A percentile compares a stretch with the other conserved stretches of the same genome.
These are phyloP conservation scores for Rhodotorula babjevae DNA, from an alignment of 768 basidiomycete genomes.

Conservation along the genomic window DNA sequence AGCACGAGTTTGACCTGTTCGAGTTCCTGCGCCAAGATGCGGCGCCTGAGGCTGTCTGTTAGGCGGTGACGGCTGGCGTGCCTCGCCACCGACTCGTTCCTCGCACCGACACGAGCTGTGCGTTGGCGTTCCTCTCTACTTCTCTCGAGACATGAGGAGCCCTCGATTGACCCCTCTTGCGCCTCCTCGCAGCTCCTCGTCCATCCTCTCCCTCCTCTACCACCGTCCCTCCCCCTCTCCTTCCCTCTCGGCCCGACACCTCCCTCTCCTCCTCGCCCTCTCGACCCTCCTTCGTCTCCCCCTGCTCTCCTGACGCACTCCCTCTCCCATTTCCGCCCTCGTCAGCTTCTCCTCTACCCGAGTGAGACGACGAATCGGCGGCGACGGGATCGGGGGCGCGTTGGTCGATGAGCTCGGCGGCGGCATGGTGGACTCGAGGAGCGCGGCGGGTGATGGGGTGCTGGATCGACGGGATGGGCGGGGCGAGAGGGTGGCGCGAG, in stretches of 20 bases:
- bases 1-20: slow-evolving; percentile 24
- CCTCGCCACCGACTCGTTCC: too few relatives aligned
- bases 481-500: too few relatives aligned
- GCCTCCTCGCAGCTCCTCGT: neutral
- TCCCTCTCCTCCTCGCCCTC: neutral
- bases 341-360: neutral
- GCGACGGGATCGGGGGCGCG: neutral
- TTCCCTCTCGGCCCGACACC: too few relatives aligned
- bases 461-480: neutral
- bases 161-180: neutral
- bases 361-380: neutral
- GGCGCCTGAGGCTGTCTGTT: slow-evolving; percentile 21
- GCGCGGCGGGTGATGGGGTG: neutral
- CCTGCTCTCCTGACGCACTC: neutral
- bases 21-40: slow-evolving; percentile 24
- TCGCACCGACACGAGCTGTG: neutral
- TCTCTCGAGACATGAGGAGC: neutral
- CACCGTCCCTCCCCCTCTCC: neutral
- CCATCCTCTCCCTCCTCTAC: too few relatives aligned
- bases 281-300: neutral
- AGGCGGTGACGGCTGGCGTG: neutral
- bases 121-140: neutral
- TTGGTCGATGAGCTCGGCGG: slow-evolving; percentile 14
- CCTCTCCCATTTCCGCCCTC: neutral
- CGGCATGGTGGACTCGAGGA: neutral